Evolutionary conservation across 805 yeast genomes (phyloP).

Genomic region (Hanseniaspora hatyaiensis): DNA sequence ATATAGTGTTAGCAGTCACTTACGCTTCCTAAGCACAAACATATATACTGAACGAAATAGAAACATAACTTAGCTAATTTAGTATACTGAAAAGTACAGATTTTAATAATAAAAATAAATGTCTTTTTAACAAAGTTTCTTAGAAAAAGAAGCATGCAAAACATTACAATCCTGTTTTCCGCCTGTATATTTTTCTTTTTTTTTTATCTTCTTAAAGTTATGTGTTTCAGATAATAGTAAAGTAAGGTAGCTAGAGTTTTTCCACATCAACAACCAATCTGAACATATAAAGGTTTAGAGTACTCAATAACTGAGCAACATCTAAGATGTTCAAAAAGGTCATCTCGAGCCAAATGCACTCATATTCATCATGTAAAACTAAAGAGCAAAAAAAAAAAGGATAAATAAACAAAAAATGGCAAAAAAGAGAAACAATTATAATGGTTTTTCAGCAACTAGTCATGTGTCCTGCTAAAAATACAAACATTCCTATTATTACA

Average conservation of each 20-base stretch:
- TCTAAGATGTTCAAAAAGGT: constrained; percentile 13
- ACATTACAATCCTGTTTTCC: background rate
- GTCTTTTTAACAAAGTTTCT: background rate
- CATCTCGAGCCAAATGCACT: constrained; percentile 99
- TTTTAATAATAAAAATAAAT: constrained; percentile 15
- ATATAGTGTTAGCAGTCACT: background rate
- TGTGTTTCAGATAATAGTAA: constrained; percentile 43
- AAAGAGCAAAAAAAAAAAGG: constrained; percentile 1
- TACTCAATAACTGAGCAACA: constrained; percentile 16
- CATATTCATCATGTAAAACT: constrained; percentile 68
- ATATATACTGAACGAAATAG: background rate
- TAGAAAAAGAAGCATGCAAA: background rate
- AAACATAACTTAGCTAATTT: too few relatives aligned
- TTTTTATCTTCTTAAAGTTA: too few relatives aligned
- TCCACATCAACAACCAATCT: constrained; percentile 77
- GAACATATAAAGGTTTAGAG: constrained; percentile 25
- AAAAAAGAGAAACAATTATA: background rate
- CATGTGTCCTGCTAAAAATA: background rate
- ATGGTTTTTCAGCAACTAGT: too few relatives aligned
- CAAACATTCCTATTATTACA: constrained; percentile 8
- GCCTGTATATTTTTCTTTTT: background rate
- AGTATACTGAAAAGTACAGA: too few relatives aligned
- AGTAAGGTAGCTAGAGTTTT: constrained; percentile 92
- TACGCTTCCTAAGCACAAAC: background rate
- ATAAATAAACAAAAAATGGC: background rate